These are phyloP conservation scores for Xylariaceae sp. DNA, from an alignment of 2,329 filamentous ascomycete species.

Conservation along the genomic window DNA sequence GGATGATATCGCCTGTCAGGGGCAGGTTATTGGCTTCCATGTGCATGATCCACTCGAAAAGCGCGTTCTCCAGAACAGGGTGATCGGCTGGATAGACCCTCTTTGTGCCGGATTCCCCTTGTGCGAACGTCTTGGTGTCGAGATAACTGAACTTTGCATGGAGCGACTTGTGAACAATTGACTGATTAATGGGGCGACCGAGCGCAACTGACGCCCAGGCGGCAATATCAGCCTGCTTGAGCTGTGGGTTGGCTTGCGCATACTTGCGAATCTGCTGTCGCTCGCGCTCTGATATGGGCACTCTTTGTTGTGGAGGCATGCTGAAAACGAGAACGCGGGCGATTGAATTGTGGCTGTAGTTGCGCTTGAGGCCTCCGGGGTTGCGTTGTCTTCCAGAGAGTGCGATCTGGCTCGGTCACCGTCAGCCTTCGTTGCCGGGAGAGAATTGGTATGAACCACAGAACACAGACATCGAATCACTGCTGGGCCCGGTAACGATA, in stretches of 20 bases:
- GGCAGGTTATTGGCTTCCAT: not conserved
- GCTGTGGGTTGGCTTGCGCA: not conserved
- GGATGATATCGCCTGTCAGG: not conserved
- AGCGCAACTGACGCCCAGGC: not conserved
- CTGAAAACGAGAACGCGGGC: not conserved
- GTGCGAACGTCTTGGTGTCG: not conserved
- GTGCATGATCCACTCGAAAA: not conserved
- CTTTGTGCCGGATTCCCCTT: not conserved
- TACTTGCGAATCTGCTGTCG: not conserved
- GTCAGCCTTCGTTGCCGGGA: not conserved
- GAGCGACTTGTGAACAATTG: not conserved
- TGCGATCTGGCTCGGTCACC: not conserved
- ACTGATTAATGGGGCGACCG: not conserved
- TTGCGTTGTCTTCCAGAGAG: not conserved
- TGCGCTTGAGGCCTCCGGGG: not conserved
- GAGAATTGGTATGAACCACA: too few species aligned
- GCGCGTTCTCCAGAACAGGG: not conserved
- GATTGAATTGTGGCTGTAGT: not conserved
- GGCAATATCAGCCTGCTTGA: not conserved
- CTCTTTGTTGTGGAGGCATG: not conserved
- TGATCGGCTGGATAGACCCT: not conserved
- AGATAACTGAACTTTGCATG: not conserved
- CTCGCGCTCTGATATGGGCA: not conserved
- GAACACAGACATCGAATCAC: too few species aligned
- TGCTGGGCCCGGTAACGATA: too few species aligned